Base-by-base conservation (phyloP, 73 alveolate genomes). In the Stentor roeselii region DNA sequence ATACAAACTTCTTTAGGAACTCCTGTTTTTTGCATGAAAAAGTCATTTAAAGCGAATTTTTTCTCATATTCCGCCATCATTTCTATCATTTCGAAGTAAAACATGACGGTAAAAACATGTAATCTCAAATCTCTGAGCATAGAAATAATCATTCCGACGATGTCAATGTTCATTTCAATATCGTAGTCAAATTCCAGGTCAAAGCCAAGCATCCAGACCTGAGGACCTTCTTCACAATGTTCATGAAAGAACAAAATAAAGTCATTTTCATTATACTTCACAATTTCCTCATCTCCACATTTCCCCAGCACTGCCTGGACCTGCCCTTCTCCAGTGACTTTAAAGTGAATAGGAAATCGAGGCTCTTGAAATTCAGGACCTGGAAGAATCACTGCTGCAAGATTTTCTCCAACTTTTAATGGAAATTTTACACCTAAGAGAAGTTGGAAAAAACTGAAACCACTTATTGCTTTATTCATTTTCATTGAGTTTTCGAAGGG, bases 141-240 rank as follows among this genome's bases (percentile, higher is more conserved):
- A 21, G 21, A 32, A 34, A 67, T 34, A 1, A 67, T 27, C 27
- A 27, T 27, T 67, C 41, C 80, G 1, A 2, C 50, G 34, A 67
- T 67, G 2, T 67, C 80, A 30, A 67, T 67, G 21, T 67, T 67
- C 11, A 67, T 21, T 67, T 67, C 80, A 21, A 67, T 14, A 11
- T 15, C 34, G 41, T 67, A 67, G 21, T 67, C 37, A 67, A 67
- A 67, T 30, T 67, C 80, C 1, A n/a, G 21, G 34, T 67, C 80
- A 67, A 27, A 67, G 27, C 80, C 80, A 67, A 67, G 34, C 21
- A 67, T 67, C 42, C 80, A 67, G 21, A 67, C 37, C n/a, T 67
- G 42, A 30, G 80, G 80, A 34, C 80, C 80, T 21, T 67, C 37
- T 67, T 67, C 41, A 67, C 80, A 67, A 32, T 67, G 34, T 32